Base-by-base conservation (phyloP, 345 rosid genomes). In the Passiflora organensis region DNA sequence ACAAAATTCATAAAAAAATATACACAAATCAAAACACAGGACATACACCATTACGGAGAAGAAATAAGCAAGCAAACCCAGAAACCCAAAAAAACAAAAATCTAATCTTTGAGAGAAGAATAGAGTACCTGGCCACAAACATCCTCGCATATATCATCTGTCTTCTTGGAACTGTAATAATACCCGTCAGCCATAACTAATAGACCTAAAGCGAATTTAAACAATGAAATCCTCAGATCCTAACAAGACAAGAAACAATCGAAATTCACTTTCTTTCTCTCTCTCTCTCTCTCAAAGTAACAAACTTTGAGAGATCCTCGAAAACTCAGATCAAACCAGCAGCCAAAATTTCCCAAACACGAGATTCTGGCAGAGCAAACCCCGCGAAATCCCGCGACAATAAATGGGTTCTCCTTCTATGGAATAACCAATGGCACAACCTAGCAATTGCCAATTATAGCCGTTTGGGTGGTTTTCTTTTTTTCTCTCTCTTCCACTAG, bases 101-200 rank as follows among this genome's bases (percentile, higher is more conserved):
- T 38, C 48, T 43, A 42, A 51, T 36, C 11, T 8, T 32, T 6
- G 21, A 14, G 53, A 16, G 23, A 32, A 15, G 37, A 16, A 22
- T 25, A 2, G 13, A 47, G 56, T 72, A 87, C 96, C 95, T 85
- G 68, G 65, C 94, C 94, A 58, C 94, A 87, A 63, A 87, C 89
- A 32, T 85, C 71, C 49, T 73, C 86, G 66, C 90, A 84, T 6
- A 82, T 69, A 71, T 79, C 95, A 70, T 87, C 96, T 47, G 96
- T 81, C 73, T 91, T 91, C 88, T 91, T 91, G 38, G 89, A 91
- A 76, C 62, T 82, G n/a, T n/a, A n/a, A 65, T 72, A 82, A 61
- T 83, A 80, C 48, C 84, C 89, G 59, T 78, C 85, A 38, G 78
- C 61, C 95, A 87, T 87, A 82, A 58, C 76, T 79, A 36, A 16